These are phyloP conservation scores for Alloascoidea hylecoeti DNA, from an alignment of 805 yeast genomes.

Conservation along the genomic window DNA sequence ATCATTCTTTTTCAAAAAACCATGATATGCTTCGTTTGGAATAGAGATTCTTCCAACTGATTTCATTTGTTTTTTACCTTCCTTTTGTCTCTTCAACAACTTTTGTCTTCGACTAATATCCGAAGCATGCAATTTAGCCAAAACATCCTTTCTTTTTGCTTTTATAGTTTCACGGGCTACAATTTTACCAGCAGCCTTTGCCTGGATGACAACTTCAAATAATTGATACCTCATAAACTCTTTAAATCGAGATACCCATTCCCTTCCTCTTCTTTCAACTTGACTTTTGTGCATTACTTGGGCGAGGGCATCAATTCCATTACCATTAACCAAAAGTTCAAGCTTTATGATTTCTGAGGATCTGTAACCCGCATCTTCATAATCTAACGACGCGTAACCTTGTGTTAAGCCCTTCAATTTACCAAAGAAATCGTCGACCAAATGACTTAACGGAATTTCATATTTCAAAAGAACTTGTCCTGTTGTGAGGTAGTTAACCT, in stretches of 20 bases:
- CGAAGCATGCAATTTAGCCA: constrained; percentile 85
- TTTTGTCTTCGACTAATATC: constrained; percentile 86
- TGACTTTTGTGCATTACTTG: constrained; percentile 80
- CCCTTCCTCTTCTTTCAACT: constrained; percentile 57
- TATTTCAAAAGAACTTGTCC: constrained; percentile 77
- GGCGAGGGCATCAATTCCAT: constrained; percentile 81
- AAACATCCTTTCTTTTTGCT: constrained; percentile 90
- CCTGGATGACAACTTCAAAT: constrained; percentile 88
- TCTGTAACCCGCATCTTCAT: constrained; percentile 84
- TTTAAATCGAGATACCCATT: constrained; percentile 73
- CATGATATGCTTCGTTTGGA: constrained; percentile 78
- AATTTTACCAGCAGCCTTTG: constrained; percentile 64
- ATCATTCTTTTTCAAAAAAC: constrained; percentile 45
- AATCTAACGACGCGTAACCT: constrained; percentile 91
- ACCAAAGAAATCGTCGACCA: constrained; percentile 94
- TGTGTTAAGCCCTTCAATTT: constrained; percentile 77
- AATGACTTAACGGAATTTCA: constrained; percentile 71
- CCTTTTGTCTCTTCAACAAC: constrained; percentile 76
- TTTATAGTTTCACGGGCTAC: constrained; percentile 88
- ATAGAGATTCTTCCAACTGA: constrained; percentile 66
- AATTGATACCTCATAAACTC: constrained; percentile 70
- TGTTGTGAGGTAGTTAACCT: constrained; percentile 58
- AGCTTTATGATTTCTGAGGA: constrained; percentile 72
- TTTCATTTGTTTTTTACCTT: constrained; percentile 81
- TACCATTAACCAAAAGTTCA: constrained; percentile 82